These are phyloP conservation scores for Ceratobasidium sp. DNA, from an alignment of 1,284 basidiomycete genomes.

Conservation along the genomic window DNA sequence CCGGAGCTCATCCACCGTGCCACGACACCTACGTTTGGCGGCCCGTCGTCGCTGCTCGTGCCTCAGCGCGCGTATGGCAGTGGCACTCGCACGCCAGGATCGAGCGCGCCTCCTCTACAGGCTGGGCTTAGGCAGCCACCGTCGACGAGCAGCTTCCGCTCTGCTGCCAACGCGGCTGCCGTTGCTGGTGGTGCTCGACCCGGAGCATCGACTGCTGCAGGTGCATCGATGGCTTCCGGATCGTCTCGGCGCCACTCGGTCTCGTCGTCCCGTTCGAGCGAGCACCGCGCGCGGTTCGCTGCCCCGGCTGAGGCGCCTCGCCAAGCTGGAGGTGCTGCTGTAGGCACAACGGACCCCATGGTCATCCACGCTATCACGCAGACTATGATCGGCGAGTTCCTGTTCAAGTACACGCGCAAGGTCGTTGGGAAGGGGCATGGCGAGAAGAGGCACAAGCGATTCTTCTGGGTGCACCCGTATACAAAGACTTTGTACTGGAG, in stretches of 20 bases:
- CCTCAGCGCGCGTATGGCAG: conserved; percentile 59
- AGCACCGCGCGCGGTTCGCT: conserved; percentile 58
- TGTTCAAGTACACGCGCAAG: conserved; percentile 96
- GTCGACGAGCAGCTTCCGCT: conserved; percentile 83
- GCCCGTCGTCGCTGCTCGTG: conserved; percentile 58
- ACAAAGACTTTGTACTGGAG: conserved; percentile 99
- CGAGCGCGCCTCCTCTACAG: conserved; percentile 75
- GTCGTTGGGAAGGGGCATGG: conserved; percentile 92
- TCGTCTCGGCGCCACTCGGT: conserved; percentile 79
- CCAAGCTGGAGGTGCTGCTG: conserved; percentile 40
- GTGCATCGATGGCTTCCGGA: conserved; percentile 25
- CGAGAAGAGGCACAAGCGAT: conserved; percentile 90
- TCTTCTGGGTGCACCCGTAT: conserved; percentile 99
- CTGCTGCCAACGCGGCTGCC: conserved; percentile 66
- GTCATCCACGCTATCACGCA: conserved; percentile 97
- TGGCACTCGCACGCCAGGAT: conserved; percentile 65
- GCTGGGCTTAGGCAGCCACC: conserved; percentile 73
- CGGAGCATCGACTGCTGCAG: conserved; percentile 55
- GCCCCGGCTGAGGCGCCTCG: conserved; percentile 9
- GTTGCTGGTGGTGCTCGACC: conserved; percentile 55
- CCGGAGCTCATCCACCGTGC: conserved; percentile 87
- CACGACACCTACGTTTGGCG: conserved; percentile 79
- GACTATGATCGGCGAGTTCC: conserved; percentile 99
- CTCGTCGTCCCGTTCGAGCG: conserved; percentile 64
- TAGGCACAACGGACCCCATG: conserved; percentile 77